Evolutionary conservation across 495 filamentous ascomycete genomes (phyloP), one percentile per base, ranked within the genome.

Genomic region (Hyaloscypha hepaticicola): DNA sequence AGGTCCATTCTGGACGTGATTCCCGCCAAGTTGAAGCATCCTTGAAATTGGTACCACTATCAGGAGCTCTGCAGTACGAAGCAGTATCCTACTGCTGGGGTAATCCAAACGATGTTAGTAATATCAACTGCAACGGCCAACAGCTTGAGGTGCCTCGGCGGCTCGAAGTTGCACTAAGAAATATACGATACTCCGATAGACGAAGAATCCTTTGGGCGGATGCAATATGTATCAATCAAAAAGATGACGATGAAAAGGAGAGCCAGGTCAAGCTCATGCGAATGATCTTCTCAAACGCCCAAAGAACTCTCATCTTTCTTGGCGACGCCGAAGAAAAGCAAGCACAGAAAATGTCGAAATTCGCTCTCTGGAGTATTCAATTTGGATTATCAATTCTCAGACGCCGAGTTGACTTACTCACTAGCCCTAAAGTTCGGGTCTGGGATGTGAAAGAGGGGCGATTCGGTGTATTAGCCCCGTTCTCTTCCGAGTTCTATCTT

Each of bases 31-130:
- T 61, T 12, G 25, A 28, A 31, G 25, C 41, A 4, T 25, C 25
- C 3, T 50, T 51, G 28, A 33, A 61, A 22, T 41, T 25, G 19
- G 16, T 26, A 14, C 19, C 38, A 16, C 38, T 45, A 45, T 45
- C 38, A 19, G 16, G 48, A 5, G 31, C 45, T 0, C 45, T 55
- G 1, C 64, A 64, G 9, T 78, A 75, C 52, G 74, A 77, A 55
- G 72, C 75, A 11, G 64, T 78, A n/a, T 78, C 76, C 7, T 78
- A 78, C 67, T 69, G 64, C 56, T 78, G 76, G 75, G 76, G 76
- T 4, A 64, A 72, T 41, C 33, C 66, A 5, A 57, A 38, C 6
- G 61, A 69, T 16, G 55, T 26, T 3, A 38, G 28, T 5, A 49
- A 29, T 0, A 72, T 77, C 22, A 50, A 31, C 14, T 69, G 76